Evolutionary conservation across 208 protist genomes (phyloP).

Genomic region (Leishmania lainsoni): DNA sequence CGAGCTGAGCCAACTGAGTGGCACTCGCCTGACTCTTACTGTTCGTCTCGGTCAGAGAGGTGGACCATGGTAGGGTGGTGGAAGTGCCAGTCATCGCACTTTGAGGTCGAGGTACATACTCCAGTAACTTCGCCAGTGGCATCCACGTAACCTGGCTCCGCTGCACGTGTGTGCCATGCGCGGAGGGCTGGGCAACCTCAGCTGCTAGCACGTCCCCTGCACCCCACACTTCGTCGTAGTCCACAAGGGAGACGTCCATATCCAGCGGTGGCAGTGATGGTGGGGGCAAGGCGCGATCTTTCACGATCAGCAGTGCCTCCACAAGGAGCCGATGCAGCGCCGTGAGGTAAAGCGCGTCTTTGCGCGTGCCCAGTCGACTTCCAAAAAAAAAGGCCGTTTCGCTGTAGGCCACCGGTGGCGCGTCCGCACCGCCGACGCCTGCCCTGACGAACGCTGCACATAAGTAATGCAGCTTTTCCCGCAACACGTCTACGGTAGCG

Average conservation of each 20-base stretch:
- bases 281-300: background rate
- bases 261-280: background rate
- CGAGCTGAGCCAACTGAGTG: background rate
- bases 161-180: background rate
- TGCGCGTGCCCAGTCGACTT: conserved; percentile 9
- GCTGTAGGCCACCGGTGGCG: background rate
- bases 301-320: background rate
- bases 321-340: conserved; percentile 12
- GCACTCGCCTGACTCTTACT: background rate
- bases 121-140: background rate
- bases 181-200: background rate
- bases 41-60: background rate
- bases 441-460: background rate
- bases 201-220: conserved; percentile 41
- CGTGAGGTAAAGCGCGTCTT: conserved; percentile 18
- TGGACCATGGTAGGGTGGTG: background rate
- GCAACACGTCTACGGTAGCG: background rate
- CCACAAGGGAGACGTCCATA: conserved; percentile 43
- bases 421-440: background rate
- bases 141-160: background rate
- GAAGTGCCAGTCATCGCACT: background rate
- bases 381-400: conserved; percentile 16
- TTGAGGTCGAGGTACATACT: background rate
- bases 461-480: background rate
- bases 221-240: conserved; percentile 50